Conservation (phyloP, 163 green algal genomes). For the Scenedesmus sp. region DNA sequence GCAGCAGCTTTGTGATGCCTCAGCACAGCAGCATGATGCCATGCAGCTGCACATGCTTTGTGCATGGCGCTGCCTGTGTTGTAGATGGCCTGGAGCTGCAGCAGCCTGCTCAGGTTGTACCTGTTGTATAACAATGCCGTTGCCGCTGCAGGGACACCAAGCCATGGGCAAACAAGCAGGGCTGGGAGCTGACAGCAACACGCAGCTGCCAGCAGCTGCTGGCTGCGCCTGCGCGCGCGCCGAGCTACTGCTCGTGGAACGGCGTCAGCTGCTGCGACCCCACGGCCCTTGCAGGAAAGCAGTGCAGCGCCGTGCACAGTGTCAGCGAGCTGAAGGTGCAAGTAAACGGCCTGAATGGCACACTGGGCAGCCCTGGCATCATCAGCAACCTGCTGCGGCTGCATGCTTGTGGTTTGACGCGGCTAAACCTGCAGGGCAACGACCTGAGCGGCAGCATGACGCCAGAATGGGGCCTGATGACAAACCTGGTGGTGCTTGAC, state of each 20-base stretch:
- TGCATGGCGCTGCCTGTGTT: not conserved
- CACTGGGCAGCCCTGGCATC: not conserved
- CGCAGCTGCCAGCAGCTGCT: slow-evolving; percentile 30
- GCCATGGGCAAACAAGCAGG: slow-evolving; percentile 21
- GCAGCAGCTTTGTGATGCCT: not conserved
- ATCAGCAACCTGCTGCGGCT: slow-evolving; percentile 8
- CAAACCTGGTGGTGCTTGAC: slow-evolving; percentile 20
- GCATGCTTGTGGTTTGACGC: slow-evolving; percentile 40
- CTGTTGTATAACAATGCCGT: not conserved
- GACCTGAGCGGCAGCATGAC: slow-evolving; percentile 35
- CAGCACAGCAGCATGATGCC: not conserved
- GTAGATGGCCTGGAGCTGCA: not conserved
- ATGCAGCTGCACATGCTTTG: not conserved
- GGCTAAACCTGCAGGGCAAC: slow-evolving; percentile 42
- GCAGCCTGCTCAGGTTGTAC: not conserved
- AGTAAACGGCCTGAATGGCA: slow-evolving; percentile 45
- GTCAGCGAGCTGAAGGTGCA: slow-evolving; percentile 15
- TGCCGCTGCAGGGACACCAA: not conserved
- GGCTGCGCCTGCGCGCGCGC: not conserved
- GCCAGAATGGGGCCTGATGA: not conserved
- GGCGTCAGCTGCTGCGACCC: slow-evolving; percentile 41
- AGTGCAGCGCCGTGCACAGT: not conserved
- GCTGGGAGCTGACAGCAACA: slow-evolving; percentile 20
- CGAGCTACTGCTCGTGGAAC: slow-evolving; percentile 43
- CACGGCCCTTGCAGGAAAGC: not conserved